These are phyloP conservation scores for Ceratocystis colombiana DNA, from an alignment of 2,329 filamentous ascomycete genomes.

Conservation along the genomic window DNA sequence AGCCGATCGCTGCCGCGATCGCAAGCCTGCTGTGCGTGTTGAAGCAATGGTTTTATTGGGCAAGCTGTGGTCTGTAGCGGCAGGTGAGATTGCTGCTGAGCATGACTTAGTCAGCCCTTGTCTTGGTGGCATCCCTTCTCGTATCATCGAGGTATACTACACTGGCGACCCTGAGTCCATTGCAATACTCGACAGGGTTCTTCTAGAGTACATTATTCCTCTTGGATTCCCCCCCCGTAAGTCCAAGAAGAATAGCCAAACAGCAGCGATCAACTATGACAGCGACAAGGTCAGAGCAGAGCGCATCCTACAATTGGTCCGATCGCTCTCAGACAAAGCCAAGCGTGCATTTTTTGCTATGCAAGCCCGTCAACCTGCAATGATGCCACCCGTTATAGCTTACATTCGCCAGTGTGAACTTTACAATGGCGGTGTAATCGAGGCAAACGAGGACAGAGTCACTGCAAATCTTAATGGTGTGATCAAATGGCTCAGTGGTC, in stretches of 20 bases:
- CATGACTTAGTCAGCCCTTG: conserved; percentile 65
- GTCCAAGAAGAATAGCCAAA: conserved; percentile 49
- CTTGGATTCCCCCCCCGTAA: conserved; percentile 71
- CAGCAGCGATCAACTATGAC: conserved; percentile 38
- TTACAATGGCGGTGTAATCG: conserved; percentile 78
- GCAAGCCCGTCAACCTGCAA: conserved; percentile 65
- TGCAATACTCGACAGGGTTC: conserved; percentile 68
- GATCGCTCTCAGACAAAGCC: conserved; percentile 64
- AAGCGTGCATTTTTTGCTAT: conserved; percentile 83
- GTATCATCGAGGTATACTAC: conserved; percentile 79
- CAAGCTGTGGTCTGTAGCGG: conserved; percentile 87
- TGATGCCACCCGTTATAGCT: conserved; percentile 61
- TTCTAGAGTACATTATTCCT: conserved; percentile 83
- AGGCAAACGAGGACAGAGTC: conserved; percentile 57
- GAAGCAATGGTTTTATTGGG: conserved; percentile 78
- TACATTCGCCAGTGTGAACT: conserved; percentile 78
- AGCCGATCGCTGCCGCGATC: conserved; percentile 80
- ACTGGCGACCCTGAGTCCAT: conserved; percentile 83
- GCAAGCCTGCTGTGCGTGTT: conserved; percentile 66
- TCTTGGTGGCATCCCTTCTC: conserved; percentile 72
- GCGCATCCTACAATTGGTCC: conserved; percentile 71
- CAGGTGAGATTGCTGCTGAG: conserved; percentile 73
- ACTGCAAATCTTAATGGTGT: conserved; percentile 63
- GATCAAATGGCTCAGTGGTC: conserved; percentile 61
- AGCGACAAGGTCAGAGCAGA: conserved; percentile 71